Base-by-base conservation (phyloP, 768 basidiomycete genomes). In the Panaeolus papilionaceus region DNA sequence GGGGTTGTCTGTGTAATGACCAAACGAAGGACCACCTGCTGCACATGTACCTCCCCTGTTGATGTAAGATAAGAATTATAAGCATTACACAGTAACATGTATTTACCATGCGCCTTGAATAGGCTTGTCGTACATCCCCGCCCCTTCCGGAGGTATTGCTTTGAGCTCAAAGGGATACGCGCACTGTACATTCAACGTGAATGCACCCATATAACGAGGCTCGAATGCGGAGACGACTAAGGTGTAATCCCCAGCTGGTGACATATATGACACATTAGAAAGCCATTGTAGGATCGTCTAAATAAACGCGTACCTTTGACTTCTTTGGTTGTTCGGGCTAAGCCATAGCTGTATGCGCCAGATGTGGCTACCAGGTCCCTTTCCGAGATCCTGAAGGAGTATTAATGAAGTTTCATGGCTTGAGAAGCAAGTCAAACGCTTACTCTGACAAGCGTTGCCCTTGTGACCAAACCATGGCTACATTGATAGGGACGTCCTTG, bases 161-260 rank as follows among this genome's bases (percentile, higher is more conserved):
- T 80, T 80, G 26, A 98, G 68, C 18, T 89, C 87, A 63, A 96
- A 84, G 0, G 86, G 83, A 66, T 76, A 75, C 0, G 89, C 85
- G 66, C 91, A 87, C 62, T 92, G 87, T 2, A 94, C 78, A 26
- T 82, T 83, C 28, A 98, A 76, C 0, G 81, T 83, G 77, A 89
- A 97, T 9, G 84, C 69, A 2, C 93, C 94, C 4, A 83, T 81
- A 66, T 92, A 86, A 12, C 79, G 80, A 0, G 94, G 90, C 68
- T 93, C 90, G 74, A 96, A 98, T 0, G 93, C 84, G 0, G 97
- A 98, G 8, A 93, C 82, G n/a, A 95, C 83, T 26, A 98, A 69
- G 0, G 91, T 95, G 72, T 95, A 98, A 62, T 89, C 85, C 0
- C 95, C 96, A 63, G 84, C 92, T 93, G 70, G 49, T 18, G 26